Evolutionary conservation across 225 moss, liverwort and hornwort genomes (phyloP).

Genomic region (Lunularia cruciata): DNA sequence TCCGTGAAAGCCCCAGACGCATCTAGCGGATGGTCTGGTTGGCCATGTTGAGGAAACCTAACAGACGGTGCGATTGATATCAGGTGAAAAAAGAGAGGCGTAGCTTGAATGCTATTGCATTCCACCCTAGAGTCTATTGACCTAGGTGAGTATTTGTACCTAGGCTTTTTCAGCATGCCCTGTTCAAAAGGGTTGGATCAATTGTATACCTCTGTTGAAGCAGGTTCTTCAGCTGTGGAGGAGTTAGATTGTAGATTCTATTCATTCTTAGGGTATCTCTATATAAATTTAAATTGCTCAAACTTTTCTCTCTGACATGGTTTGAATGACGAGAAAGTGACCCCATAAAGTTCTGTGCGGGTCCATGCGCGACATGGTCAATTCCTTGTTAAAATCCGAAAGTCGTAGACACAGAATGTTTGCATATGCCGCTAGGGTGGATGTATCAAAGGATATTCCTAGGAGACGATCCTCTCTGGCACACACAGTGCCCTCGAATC

Average conservation of each 20-base stretch:
- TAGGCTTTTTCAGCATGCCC: conserved; percentile 18
- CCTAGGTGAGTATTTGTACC: conserved; percentile 20
- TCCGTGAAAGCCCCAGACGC: not conserved
- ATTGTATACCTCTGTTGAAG: conserved; percentile 36
- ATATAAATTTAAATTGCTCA: conserved; percentile 27
- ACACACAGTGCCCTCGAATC: too few species aligned
- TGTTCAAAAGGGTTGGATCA: conserved; percentile 16
- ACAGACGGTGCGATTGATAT: conserved; percentile 1
- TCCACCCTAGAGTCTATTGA: conserved; percentile 14
- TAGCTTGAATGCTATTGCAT: conserved; percentile 16
- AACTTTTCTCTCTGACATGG: conserved; percentile 12
- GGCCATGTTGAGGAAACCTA: conserved; percentile 10
- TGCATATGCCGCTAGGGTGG: too few species aligned
- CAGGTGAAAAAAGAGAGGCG: conserved; percentile 19
- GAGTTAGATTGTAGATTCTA: conserved; percentile 38
- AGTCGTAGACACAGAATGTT: too few species aligned
- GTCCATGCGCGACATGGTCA: too few species aligned
- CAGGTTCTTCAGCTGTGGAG: conserved; percentile 23
- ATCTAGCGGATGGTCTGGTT: not conserved
- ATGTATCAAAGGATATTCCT: too few species aligned
- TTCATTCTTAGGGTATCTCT: conserved; percentile 32
- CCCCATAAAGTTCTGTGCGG: too few species aligned
- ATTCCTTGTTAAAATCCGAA: too few species aligned
- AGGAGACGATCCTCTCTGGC: too few species aligned
- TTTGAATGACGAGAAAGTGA: not conserved